Base-by-base conservation (phyloP, 1,284 basidiomycete genomes). In the Moesziomyces sp. region DNA sequence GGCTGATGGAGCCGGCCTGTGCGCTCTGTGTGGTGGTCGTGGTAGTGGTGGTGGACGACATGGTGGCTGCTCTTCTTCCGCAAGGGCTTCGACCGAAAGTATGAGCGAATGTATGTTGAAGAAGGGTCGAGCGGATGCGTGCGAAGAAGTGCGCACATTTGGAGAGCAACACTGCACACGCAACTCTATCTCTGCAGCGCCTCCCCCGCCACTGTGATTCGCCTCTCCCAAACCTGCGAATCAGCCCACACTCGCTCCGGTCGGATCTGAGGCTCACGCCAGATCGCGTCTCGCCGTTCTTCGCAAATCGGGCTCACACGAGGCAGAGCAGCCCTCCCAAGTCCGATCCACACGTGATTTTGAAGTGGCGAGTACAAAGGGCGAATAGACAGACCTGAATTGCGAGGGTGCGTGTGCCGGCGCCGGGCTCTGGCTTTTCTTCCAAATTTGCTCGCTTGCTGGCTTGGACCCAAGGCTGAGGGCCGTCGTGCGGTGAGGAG, bases 391-490 rank as follows among this genome's bases (percentile, higher is more conserved):
- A 5, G 21, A 19, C 18, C 19, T n/a, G n/a, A 42, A 18, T 21
- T 38, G 30, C 49, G 26, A 46, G 48, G 35, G 24, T n/a, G 50
- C 9, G 50, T 8, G 52, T 18, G 18, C 30, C 21, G 9, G 40
- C 4, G 34, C 21, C 3, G 38, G 28, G 48, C 48, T 69, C 58
- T 65, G 28, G 52, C 52, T 69, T 62, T 65, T 59, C 62, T 63
- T 69, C 60, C 60, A 56, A 69, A 48, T 69, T 63, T 69, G 66
- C 52, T 55, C 55, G 40, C 24, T n/a, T 40, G 38, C 16, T 40
- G 13, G 30, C 30, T 13, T 34, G 30, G 30, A 10, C 4, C 30
- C 30, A 34, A 34, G 30, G 30, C 30, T 34, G 30, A 34, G 30
- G 30, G 30, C 10, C 13, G 30, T 13, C 11, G 2, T 40, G 38